Conservation (phyloP, 192 early-diverging fungal species). For the Podila horticola region DNA sequence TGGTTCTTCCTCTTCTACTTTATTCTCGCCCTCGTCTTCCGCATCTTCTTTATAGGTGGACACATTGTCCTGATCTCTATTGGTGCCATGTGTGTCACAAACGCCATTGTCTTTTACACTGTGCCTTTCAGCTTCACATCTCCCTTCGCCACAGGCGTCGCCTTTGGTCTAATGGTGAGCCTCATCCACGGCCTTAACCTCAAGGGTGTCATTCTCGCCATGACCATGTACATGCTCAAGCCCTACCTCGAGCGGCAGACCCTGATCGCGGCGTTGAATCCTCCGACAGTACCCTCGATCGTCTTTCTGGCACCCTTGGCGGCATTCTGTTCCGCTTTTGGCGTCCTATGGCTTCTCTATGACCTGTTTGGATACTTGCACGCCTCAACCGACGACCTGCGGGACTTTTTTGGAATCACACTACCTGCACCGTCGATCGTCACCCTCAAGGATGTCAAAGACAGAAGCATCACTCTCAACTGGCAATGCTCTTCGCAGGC, state of each 20-base stretch:
- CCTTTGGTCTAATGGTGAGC: slow-evolving; percentile 51
- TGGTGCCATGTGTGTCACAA: slow-evolving; percentile 44
- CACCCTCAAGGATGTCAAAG: slow-evolving; percentile 51
- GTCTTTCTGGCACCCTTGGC: slow-evolving; percentile 44
- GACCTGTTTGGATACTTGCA: slow-evolving; percentile 51
- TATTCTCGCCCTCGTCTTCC: slow-evolving; percentile 45
- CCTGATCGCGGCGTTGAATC: slow-evolving; percentile 33
- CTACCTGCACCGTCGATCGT: slow-evolving; percentile 45
- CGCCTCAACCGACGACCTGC: slow-evolving; percentile 41
- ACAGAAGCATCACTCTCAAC: slow-evolving; percentile 45
- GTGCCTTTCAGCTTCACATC: slow-evolving; percentile 50
- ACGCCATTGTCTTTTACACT: slow-evolving; percentile 42
- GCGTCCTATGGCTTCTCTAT: slow-evolving; percentile 45
- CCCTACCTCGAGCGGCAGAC: slow-evolving; percentile 44
- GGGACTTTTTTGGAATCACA: slow-evolving; percentile 48
- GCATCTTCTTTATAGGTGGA: slow-evolving; percentile 51
- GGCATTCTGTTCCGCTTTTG: slow-evolving; percentile 47
- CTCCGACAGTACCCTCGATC: slow-evolving; percentile 42
- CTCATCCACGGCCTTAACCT: slow-evolving; percentile 47
- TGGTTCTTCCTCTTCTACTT: slow-evolving; percentile 54
- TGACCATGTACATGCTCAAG: slow-evolving; percentile 55
- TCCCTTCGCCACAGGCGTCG: slow-evolving; percentile 51
- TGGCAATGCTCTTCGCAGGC: slow-evolving; percentile 52
- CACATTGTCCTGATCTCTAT: slow-evolving; percentile 51
- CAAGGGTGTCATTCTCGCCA: slow-evolving; percentile 47